phyloP scores from a whole-genome alignment of 805 yeast genomes.

The Cyberlindnera maclurae region DNA sequence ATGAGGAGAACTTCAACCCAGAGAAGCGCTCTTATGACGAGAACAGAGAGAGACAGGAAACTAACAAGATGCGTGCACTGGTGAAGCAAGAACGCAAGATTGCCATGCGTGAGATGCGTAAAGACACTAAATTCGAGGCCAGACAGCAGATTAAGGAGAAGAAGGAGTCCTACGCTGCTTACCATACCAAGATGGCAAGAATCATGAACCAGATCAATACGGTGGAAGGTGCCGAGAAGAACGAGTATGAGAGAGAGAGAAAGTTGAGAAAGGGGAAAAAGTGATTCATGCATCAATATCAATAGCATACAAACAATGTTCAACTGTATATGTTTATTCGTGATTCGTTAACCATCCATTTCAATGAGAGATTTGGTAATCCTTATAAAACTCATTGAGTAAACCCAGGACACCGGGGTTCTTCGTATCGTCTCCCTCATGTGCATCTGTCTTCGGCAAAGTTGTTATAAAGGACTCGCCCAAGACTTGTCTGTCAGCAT shows the following conservation, averaged over 20 bases:
- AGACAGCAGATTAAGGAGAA: conserved; percentile 77
- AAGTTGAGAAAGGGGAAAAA: conserved; percentile 48
- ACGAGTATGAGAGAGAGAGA: conserved; percentile 84
- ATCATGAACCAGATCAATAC: conserved; percentile 84
- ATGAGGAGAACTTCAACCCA: conserved; percentile 93
- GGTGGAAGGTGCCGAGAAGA: conserved; percentile 92
- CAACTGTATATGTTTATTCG: not conserved
- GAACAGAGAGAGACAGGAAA: conserved; percentile 73
- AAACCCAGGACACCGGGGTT: conserved; percentile 66
- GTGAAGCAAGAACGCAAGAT: conserved; percentile 88
- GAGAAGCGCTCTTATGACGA: conserved; percentile 89
- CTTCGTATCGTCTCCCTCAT: conserved; percentile 25
- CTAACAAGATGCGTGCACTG: conserved; percentile 74
- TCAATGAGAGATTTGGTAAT: conserved; percentile 22
- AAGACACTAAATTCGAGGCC: conserved; percentile 80
- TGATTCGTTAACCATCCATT: not conserved
- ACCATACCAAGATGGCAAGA: conserved; percentile 84
- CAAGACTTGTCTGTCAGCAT: conserved; percentile 17
- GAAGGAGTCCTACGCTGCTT: conserved; percentile 65
- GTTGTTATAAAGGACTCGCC: conserved; percentile 39
- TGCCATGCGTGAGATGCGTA: conserved; percentile 83
- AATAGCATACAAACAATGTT: not conserved
- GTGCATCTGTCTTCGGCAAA: conserved; percentile 29
- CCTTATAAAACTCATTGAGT: conserved; percentile 70
- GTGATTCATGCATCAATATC: conserved; percentile 6